Base-by-base conservation (phyloP, 495 filamentous ascomycete species). In the Penicillium pulvis region DNA sequence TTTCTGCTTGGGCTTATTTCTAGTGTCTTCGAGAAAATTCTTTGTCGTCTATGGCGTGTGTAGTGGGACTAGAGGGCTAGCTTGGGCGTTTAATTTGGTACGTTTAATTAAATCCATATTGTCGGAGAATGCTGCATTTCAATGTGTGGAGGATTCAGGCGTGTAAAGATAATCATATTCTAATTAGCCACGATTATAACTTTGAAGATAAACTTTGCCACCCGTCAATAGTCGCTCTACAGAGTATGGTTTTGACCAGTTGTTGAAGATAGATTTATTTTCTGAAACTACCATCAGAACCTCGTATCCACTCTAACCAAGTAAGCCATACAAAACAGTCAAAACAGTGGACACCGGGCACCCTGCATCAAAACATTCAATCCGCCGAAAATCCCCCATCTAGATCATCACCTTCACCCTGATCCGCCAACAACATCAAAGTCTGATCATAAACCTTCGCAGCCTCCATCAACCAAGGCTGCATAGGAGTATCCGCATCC, bases 391-490 rank as follows among this genome's bases (percentile, higher is more conserved):
- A 41, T 35, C 47, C 56, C 23, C 51, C 42, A 23, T 43, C 42
- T n/a, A 23, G 19, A 41, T 46, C 28, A 26, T 57, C 63, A 58
- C 55, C 58, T 59, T 42, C 66, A 65, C 47, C 65, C 17, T 79
- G 79, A 66, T 85, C 85, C 5, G 86, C 89, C 4, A 94, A 71
- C 68, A 88, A 79, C 50, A 87, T 81, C 58, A 96, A 79, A 0
- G 90, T 93, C 64, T 80, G 79, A 70, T 93, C 90, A 73, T 93
- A 96, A 0, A 95, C 87, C 60, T 80, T 79, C 0, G 85, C 88
- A 48, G 89, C 81, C 58, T 90, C 85, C 82, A 93, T 87, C 61
- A 84, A 76, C 77, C 79, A 83, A 33, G 71, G 70, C 28, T 42
- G 45, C 57, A 51, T 41, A 20, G 50, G 17, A 36, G 14, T 7